These are phyloP conservation scores for Xylariaceae sp. DNA, from an alignment of 2,329 filamentous ascomycete genomes.

Conservation along the genomic window DNA sequence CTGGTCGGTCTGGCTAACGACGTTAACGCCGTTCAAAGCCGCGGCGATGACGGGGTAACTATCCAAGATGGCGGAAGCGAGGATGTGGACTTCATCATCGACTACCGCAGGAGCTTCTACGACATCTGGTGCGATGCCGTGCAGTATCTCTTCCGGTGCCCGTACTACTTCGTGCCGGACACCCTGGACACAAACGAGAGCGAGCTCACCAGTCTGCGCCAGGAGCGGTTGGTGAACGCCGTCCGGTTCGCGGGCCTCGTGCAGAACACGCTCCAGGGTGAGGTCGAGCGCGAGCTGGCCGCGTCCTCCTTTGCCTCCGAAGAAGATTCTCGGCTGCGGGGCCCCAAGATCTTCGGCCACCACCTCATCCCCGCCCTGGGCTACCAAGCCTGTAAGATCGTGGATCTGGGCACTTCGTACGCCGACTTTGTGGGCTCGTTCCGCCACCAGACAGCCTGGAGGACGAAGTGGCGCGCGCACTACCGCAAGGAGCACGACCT, in stretches of 20 bases:
- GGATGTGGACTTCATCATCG: slow-evolving; percentile 7
- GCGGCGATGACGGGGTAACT: neutral
- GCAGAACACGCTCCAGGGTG: slow-evolving; percentile 14
- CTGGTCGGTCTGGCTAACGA: slow-evolving; percentile 18
- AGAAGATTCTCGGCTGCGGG: neutral
- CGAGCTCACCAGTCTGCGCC: neutral
- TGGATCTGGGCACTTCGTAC: slow-evolving; percentile 14
- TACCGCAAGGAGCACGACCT: slow-evolving; percentile 11
- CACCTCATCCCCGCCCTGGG: slow-evolving; percentile 4
- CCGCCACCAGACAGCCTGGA: slow-evolving; percentile 10
- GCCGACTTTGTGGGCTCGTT: slow-evolving; percentile 8
- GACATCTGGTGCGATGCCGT: slow-evolving; percentile 15
- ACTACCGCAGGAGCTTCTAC: slow-evolving; percentile 18
- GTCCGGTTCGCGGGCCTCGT: slow-evolving; percentile 14
- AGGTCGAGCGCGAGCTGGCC: slow-evolving; percentile 11
- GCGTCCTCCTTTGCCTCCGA: neutral
- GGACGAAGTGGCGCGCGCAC: slow-evolving; percentile 4
- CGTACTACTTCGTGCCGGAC: slow-evolving; percentile 6
- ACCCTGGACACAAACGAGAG: slow-evolving; percentile 1
- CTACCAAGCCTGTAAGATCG: slow-evolving; percentile 15
- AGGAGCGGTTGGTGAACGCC: slow-evolving; percentile 9
- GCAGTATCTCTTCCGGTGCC: slow-evolving; percentile 9
- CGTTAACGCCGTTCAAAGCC: neutral
- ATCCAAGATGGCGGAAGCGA: neutral
- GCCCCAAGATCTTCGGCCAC: slow-evolving; percentile 2